These are phyloP conservation scores for Scutellaria barbata DNA, from an alignment of 257 asterid genomes.

Conservation along the genomic window DNA sequence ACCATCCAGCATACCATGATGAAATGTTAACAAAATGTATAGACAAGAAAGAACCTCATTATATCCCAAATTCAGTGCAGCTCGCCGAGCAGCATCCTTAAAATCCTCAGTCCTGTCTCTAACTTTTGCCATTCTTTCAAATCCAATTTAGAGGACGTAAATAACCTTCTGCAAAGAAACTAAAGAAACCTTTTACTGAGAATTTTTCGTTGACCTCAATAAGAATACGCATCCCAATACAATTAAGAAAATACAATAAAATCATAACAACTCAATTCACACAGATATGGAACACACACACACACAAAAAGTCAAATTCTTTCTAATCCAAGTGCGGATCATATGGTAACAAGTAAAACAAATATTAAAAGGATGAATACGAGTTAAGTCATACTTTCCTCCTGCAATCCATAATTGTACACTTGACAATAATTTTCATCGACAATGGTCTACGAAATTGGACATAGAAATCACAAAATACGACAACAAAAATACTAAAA, in stretches of 20 bases:
- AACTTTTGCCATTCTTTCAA: slow-evolving; percentile 62
- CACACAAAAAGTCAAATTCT: too few species aligned
- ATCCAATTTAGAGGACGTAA: slow-evolving; percentile 18
- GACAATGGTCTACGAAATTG: too few species aligned
- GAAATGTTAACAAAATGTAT: background rate
- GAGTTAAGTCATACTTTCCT: too few species aligned
- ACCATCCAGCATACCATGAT: slow-evolving; percentile 6
- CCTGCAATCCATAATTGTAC: too few species aligned
- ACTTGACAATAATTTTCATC: too few species aligned
- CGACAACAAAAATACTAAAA: too few species aligned
- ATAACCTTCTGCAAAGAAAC: slow-evolving; percentile 6
- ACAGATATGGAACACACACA: background rate
- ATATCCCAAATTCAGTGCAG: slow-evolving; percentile 76
- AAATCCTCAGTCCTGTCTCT: slow-evolving; percentile 95
- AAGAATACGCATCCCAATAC: background rate
- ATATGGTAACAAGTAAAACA: background rate
- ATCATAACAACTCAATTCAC: background rate
- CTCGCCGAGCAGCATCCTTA: slow-evolving; percentile 77
- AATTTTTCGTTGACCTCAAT: slow-evolving; percentile 10
- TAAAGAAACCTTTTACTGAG: background rate
- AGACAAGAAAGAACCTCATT: slow-evolving; percentile 57
- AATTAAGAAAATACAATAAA: background rate
- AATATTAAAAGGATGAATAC: too few species aligned
- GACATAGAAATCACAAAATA: too few species aligned
- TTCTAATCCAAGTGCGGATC: too few species aligned